A percentile compares a stretch with the other conserved stretches of the same genome.
These are phyloP conservation scores for Plectranthus barbatus DNA, from an alignment of 257 asterid species.

Conservation along the genomic window DNA sequence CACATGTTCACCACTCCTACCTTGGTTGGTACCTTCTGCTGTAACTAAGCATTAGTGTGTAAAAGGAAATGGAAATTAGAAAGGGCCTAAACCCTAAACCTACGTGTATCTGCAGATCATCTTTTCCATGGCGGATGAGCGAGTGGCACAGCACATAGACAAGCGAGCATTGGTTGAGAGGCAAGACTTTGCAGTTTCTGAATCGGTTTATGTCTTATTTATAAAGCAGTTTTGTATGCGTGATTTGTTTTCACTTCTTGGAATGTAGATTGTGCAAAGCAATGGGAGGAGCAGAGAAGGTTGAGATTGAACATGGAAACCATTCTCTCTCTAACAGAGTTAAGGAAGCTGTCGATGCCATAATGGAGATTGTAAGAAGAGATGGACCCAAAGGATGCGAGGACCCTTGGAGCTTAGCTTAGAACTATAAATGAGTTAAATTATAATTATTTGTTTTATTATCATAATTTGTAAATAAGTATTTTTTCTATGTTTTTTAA, in stretches of 20 bases:
- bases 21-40: constrained; percentile 30
- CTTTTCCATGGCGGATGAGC: constrained; percentile 82
- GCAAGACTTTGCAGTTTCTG: constrained; percentile 23
- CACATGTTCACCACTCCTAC: constrained; percentile 89
- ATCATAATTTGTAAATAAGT: too few relatives aligned
- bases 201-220: not conserved
- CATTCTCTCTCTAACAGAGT: constrained; percentile 70
- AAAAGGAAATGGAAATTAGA: too few relatives aligned
- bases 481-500: too few relatives aligned
- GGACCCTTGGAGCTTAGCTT: constrained; percentile 67
- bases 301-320: constrained; percentile 58
- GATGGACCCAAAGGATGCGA: constrained; percentile 89
- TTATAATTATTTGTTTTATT: too few relatives aligned
- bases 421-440: not conserved
- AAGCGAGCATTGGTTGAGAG: constrained; percentile 66
- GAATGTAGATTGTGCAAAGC: constrained; percentile 58
- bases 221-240: not conserved
- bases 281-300: constrained; percentile 84
- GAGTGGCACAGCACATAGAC: constrained; percentile 70
- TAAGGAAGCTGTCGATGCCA: constrained; percentile 59
- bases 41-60: too few relatives aligned
- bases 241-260: not conserved
- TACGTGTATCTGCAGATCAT: constrained; percentile 40
- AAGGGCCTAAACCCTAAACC: not conserved
- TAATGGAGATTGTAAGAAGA: constrained; percentile 56